phyloP scores from a whole-genome alignment of 768 basidiomycete genomes.

The Termitomyces sp. region DNA sequence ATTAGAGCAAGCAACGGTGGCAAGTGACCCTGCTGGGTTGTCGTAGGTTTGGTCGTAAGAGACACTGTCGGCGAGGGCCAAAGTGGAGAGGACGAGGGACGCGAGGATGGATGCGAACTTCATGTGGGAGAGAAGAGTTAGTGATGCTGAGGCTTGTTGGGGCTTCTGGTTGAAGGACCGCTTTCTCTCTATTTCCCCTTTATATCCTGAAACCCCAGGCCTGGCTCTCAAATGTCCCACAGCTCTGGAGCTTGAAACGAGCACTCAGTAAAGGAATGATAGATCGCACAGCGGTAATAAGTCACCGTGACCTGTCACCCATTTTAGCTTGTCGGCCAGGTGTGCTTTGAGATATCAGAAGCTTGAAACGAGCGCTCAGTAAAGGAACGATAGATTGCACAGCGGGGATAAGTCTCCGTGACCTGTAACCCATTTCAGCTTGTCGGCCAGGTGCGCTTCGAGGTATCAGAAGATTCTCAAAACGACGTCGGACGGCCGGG shows the following conservation, averaged over 20 bases:
- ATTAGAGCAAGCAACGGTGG: conserved; percentile 40
- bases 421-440: not conserved
- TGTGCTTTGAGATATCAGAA: not conserved
- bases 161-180: not conserved
- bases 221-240: not conserved
- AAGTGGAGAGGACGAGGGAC: conserved; percentile 2
- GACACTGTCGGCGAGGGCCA: not conserved
- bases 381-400: not conserved
- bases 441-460: not conserved
- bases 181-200: not conserved
- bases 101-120: conserved; percentile 23
- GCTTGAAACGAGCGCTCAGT: too few species aligned
- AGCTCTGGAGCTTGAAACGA: not conserved
- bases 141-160: not conserved
- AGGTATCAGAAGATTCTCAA: not conserved
- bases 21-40: conserved; percentile 22
- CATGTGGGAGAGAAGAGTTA: conserved; percentile 18
- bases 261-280: not conserved
- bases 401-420: not conserved
- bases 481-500: not conserved
- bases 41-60: conserved; percentile 41
- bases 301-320: not conserved
- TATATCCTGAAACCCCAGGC: not conserved
- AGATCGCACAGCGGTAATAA: not conserved
- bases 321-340: not conserved